Base-by-base conservation (phyloP, 306 rosid genomes). In the Quercus cerris region DNA sequence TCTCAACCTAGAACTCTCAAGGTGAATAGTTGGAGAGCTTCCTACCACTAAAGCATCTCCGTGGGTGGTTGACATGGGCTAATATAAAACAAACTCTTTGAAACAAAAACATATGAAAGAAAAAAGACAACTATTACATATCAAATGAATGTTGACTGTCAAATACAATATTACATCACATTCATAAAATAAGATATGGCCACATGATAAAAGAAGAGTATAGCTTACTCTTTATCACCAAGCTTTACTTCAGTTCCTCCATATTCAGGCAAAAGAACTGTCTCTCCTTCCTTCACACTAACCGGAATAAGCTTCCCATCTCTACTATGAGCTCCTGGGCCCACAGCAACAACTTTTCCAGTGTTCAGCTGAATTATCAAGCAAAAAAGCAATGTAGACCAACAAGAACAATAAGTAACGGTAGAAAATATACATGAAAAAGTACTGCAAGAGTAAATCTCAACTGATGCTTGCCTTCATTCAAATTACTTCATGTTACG, bases 221-320 rank as follows among this genome's bases (percentile, higher is more conserved):
- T 23, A 73, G 75, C 80, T 30, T 84, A 84, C 87, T 87, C 84
- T 78, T 82, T 87, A 14, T 87, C 90, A 22, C 83, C 77, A 23
- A 87, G 90, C 77, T 82, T 84, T 31, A 87, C 86, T 82, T 87
- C 86, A 23, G 84, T 87, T 51, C 90, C 90, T 79, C 90, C 90
- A 74, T 79, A 87, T 66, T 87, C 86, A 51, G 90, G 90, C 62
- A 87, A 75, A 54, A 87, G 88, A 76, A 87, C 90, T 0, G 78
- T 82, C 51, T 87, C 88, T 30, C 90, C 88, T 81, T 87, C 90
- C 77, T 84, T 84, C 17, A 87, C 75, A 61, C 62, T 19, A 4
- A 80, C 83, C 1, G 90, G 88, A 58, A 82, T 77, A 52, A 79
- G 28, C n/a, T 82, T 77, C 63, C 90, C 90, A 10, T 84, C 90